Evolutionary conservation across 345 rosid genomes (phyloP).

Genomic region (Hypericum perforatum): DNA sequence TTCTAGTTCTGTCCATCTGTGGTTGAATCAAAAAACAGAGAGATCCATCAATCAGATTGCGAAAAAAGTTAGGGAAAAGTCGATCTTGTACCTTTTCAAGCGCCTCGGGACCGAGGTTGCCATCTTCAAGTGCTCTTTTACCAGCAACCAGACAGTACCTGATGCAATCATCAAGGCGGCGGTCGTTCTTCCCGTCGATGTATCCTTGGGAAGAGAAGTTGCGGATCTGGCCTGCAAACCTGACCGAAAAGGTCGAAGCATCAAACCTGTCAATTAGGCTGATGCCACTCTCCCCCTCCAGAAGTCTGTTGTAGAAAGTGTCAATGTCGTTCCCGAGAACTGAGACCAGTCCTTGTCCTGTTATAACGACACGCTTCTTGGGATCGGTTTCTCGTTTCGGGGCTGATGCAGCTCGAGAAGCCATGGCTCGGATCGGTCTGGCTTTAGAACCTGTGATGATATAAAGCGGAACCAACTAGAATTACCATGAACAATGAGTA

Average conservation of each 20-base stretch:
- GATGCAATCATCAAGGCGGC: slow-evolving; percentile 60
- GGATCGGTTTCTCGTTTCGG: slow-evolving; percentile 50
- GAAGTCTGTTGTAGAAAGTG: slow-evolving; percentile 39
- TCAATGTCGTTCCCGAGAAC: slow-evolving; percentile 42
- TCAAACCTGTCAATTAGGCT: slow-evolving; percentile 50
- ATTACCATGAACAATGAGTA: neutral
- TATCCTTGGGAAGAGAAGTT: slow-evolving; percentile 51
- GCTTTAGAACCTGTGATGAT: slow-evolving; percentile 27
- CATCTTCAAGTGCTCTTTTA: slow-evolving; percentile 43
- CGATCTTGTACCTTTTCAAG: slow-evolving; percentile 27
- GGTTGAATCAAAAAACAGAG: neutral
- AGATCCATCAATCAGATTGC: neutral
- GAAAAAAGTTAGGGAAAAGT: neutral
- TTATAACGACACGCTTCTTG: slow-evolving; percentile 43
- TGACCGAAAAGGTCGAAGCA: slow-evolving; percentile 44
- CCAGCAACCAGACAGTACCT: slow-evolving; percentile 65
- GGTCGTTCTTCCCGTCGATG: slow-evolving; percentile 55
- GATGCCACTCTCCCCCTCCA: slow-evolving; percentile 63
- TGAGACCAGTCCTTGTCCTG: slow-evolving; percentile 62
- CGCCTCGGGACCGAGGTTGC: slow-evolving; percentile 36
- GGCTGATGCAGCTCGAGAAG: slow-evolving; percentile 33
- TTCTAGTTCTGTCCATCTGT: slow-evolving; percentile 50
- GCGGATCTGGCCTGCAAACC: slow-evolving; percentile 52
- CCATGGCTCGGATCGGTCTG: slow-evolving; percentile 38
- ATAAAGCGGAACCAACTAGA: neutral